Evolutionary conservation across 768 basidiomycete genomes (phyloP), one percentile per base, ranked within the genome.

Genomic region (Russula sp.): DNA sequence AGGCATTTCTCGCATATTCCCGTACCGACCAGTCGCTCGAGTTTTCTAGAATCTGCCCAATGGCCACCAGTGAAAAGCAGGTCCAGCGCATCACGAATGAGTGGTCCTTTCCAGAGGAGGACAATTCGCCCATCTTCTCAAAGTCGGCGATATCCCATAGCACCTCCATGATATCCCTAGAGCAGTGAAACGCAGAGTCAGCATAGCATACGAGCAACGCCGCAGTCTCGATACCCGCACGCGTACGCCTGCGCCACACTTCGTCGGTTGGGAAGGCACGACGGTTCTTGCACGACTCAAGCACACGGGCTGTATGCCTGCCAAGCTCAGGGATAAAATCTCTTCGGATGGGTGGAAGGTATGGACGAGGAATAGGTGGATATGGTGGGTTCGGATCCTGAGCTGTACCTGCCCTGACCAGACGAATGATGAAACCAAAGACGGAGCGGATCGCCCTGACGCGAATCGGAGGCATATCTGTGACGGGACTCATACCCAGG

Each of bases 41-140:
- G n/a, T n/a, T n/a, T n/a, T n/a, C n/a, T n/a, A n/a, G n/a, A n/a
- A 14, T 54, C 43, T 47, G 9, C 38, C 45, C 5, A 9, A 34
- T 22, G 25, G 36, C 59, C 36, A 59, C 41, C 35, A 59, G 58
- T 4, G 51, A 42, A 39, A 59, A 51, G 58, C 58, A 59, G 7
- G 50, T 36, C 42, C 42, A 54, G 22, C 51, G 59, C 3, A 47
- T 11, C 18, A 29, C 9, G 50, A 60, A 52, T 18, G 18, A 45
- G 35, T 13, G 35, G 32, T 47, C 25, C 2, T 42, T 38, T 16
- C 13, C 32, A 6, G 8, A 2, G 22, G 13, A 7, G n/a, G n/a
- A n/a, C n/a, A n/a, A n/a, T n/a, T 52, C 2, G 41, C 53, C n/a
- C 5, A 20, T 50, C 29, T 11, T 2, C 20, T 43, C 41, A 6